These are phyloP conservation scores for Cladosporium halotolerans DNA, from an alignment of 2,329 filamentous ascomycete species.

Conservation along the genomic window DNA sequence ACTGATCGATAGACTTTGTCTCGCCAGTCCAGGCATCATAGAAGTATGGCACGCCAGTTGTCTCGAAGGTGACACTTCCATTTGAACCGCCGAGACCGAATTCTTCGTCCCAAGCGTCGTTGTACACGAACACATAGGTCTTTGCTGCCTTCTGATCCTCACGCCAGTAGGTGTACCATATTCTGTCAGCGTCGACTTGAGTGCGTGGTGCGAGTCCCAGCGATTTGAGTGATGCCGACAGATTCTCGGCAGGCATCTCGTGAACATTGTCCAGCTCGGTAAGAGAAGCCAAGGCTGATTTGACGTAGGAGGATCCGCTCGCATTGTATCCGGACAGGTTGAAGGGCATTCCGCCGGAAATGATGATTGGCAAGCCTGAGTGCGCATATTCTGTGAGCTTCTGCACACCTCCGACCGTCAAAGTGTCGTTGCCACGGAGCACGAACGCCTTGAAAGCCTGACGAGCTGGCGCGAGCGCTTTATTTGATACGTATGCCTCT, in stretches of 20 bases:
- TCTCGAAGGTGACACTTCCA: conserved; percentile 27
- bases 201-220: conserved; percentile 31
- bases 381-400: conserved; percentile 33
- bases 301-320: conserved; percentile 5
- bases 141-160: conserved; percentile 20
- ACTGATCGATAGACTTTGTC: conserved; percentile 28
- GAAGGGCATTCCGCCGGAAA: conserved; percentile 33
- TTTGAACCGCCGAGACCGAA: conserved; percentile 16
- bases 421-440: conserved; percentile 30
- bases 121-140: conserved; percentile 39
- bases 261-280: conserved; percentile 32
- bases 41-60: conserved; percentile 31
- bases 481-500: conserved; percentile 32
- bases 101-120: conserved; percentile 28
- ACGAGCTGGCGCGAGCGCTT: conserved; percentile 33
- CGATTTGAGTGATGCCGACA: conserved; percentile 28
- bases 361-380: conserved; percentile 39
- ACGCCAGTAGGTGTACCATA: conserved; percentile 36
- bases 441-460: conserved; percentile 42
- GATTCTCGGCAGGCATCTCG: conserved; percentile 24
- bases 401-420: conserved; percentile 32
- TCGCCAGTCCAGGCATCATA: conserved; percentile 42
- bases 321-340: conserved; percentile 18
- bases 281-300: conserved; percentile 23
- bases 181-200: conserved; percentile 19